Evolutionary conservation across 2,329 filamentous ascomycete genomes (phyloP).

Genomic region (Atkinsonella hypoxylon): DNA sequence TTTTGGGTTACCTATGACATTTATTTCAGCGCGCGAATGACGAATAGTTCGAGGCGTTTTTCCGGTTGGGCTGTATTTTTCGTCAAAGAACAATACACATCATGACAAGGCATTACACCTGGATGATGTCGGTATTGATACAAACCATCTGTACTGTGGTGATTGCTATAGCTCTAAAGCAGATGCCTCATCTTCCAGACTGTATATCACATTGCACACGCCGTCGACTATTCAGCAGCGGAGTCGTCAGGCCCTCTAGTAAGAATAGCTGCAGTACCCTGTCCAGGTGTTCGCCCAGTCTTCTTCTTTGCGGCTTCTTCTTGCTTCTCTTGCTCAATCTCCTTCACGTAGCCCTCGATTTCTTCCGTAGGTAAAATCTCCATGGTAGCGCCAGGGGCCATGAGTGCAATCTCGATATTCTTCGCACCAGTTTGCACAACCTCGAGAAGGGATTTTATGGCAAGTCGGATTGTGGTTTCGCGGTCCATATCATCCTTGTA

Average conservation of each 20-base stretch:
- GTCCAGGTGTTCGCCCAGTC: conserved; percentile 61
- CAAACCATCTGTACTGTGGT: conserved; percentile 18
- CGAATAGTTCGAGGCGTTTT: conserved; percentile 18
- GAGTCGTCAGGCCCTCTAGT: conserved; percentile 44
- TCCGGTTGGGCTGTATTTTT: conserved; percentile 16
- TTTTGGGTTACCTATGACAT: not conserved
- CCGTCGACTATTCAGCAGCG: conserved; percentile 21
- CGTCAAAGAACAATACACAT: conserved; percentile 5
- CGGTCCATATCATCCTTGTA: conserved; percentile 98
- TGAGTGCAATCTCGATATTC: conserved; percentile 98
- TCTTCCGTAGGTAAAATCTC: conserved; percentile 93
- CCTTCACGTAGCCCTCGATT: conserved; percentile 96
- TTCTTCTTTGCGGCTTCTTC: conserved; percentile 98
- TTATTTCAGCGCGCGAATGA: not conserved
- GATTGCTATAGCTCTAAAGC: conserved; percentile 9
- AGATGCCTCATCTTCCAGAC: not conserved
- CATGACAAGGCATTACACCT: not conserved
- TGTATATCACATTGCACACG: not conserved
- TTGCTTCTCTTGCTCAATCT: conserved; percentile 98
- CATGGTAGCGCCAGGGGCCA: conserved; percentile 82
- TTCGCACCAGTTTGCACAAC: conserved; percentile 98
- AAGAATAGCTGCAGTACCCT: conserved; percentile 60
- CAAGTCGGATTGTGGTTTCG: conserved; percentile 89
- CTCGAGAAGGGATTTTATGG: conserved; percentile 95
- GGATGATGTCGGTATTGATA: conserved; percentile 20